A percentile compares a stretch with the other conserved stretches of the same genome.
phyloP scores from a whole-genome alignment of 768 basidiomycete species.

The Trametes coccinea region DNA sequence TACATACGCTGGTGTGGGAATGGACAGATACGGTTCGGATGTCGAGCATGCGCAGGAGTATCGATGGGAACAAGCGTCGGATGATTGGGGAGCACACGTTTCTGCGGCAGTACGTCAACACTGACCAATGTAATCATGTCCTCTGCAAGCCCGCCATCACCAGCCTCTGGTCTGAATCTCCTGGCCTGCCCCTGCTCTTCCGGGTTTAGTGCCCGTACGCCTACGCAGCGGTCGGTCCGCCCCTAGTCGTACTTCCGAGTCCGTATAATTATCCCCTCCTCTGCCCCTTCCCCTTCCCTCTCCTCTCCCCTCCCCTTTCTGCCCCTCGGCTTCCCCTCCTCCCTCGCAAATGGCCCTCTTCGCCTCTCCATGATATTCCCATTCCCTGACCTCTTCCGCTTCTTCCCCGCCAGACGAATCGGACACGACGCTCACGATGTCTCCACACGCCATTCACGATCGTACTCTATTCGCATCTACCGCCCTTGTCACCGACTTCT shows the following conservation, averaged over 20 bases:
- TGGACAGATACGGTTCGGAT: too few relatives aligned
- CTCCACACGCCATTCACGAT: slow-evolving; percentile 20
- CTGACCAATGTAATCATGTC: background rate
- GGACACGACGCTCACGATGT: slow-evolving; percentile 20
- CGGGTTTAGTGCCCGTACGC: slow-evolving; percentile 14
- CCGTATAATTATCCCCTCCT: slow-evolving; percentile 14
- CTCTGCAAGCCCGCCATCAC: background rate
- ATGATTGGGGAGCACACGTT: slow-evolving; percentile 13
- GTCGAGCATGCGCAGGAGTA: background rate
- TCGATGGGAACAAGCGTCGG: slow-evolving; percentile 16
- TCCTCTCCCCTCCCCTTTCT: background rate
- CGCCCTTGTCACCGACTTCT: slow-evolving; percentile 17
- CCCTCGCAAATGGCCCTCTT: background rate
- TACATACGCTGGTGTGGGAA: too few relatives aligned
- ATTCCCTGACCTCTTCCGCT: slow-evolving; percentile 1
- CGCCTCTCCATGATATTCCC: slow-evolving; percentile 7
- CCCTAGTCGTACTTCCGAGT: background rate
- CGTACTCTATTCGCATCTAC: slow-evolving; percentile 15
- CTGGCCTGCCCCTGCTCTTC: slow-evolving; percentile 12
- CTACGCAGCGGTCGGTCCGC: too few relatives aligned
- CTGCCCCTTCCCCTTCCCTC: background rate
- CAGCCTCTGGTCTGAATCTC: background rate
- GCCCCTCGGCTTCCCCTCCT: background rate
- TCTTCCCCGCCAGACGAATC: slow-evolving; percentile 3
- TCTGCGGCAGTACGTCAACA: slow-evolving; percentile 15